Evolutionary conservation across 164 flowering plant species (phyloP).

Genomic region (Vitis labrusca): DNA sequence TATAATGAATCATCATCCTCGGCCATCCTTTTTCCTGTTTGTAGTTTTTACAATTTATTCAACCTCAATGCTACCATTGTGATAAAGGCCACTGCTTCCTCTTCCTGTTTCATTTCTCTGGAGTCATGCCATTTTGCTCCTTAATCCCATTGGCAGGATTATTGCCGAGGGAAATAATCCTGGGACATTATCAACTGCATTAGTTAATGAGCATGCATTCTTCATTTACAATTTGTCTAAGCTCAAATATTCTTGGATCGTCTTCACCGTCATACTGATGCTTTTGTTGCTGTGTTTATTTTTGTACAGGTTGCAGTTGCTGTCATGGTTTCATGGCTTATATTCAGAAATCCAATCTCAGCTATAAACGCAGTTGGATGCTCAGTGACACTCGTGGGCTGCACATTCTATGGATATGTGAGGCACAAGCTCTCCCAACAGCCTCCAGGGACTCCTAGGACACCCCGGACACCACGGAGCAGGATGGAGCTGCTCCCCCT

Average conservation of each 20-base stretch:
- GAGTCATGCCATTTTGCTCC: not conserved
- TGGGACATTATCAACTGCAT: too few species aligned
- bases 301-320: slow-evolving; percentile 89
- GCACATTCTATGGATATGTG: slow-evolving; percentile 97
- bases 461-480: slow-evolving; percentile 67
- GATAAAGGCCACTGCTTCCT: too few species aligned
- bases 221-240: not conserved
- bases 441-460: slow-evolving; percentile 74
- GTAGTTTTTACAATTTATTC: not conserved
- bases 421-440: slow-evolving; percentile 84
- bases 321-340: slow-evolving; percentile 83
- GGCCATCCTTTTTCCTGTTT: not conserved
- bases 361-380: slow-evolving; percentile 86
- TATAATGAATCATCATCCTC: not conserved
- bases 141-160: not conserved
- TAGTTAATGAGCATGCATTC: too few species aligned
- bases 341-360: slow-evolving; percentile 86
- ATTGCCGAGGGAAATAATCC: too few species aligned
- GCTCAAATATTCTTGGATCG: not conserved
- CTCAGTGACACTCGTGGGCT: slow-evolving; percentile 79
- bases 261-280: not conserved
- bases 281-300: not conserved
- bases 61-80: too few species aligned
- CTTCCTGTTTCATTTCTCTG: not conserved
- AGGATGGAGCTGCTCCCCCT: slow-evolving; percentile 73